Evolutionary conservation across 164 flowering plant genomes (phyloP).

Genomic region (Tetracentron sinense): DNA sequence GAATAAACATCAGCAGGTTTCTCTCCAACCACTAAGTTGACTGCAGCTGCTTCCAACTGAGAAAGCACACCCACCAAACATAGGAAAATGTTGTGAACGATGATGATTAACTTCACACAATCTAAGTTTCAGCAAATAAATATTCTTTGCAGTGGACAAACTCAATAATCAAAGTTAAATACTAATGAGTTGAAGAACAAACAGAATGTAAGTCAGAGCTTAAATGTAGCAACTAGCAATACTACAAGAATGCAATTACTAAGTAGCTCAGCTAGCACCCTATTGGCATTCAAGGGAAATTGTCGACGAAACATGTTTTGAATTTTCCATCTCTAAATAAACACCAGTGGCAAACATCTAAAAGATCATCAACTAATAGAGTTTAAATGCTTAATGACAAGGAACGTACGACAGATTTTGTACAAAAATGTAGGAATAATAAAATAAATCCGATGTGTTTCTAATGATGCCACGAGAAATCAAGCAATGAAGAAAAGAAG

Average conservation of each 20-base stretch:
- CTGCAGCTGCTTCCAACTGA: conserved; percentile 94
- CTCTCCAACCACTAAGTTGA: conserved; percentile 79
- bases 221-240: neutral
- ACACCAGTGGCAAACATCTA: neutral
- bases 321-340: neutral
- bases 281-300: neutral
- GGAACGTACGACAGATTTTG: neutral
- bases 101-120: neutral
- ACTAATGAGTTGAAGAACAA: neutral
- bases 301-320: too few relatives aligned
- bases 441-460: neutral
- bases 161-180: neutral
- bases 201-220: neutral
- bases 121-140: neutral
- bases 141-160: neutral
- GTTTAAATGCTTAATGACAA: neutral
- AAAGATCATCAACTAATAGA: neutral
- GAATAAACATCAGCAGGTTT: conserved; percentile 96
- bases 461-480: neutral
- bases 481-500: neutral
- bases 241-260: neutral
- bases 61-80: conserved; percentile 13
- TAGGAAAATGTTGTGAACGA: neutral
- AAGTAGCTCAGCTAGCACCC: neutral
- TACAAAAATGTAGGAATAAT: neutral